Evolutionary conservation across 805 yeast species (phyloP).

Genomic region (Geotrichum ghanense): DNA sequence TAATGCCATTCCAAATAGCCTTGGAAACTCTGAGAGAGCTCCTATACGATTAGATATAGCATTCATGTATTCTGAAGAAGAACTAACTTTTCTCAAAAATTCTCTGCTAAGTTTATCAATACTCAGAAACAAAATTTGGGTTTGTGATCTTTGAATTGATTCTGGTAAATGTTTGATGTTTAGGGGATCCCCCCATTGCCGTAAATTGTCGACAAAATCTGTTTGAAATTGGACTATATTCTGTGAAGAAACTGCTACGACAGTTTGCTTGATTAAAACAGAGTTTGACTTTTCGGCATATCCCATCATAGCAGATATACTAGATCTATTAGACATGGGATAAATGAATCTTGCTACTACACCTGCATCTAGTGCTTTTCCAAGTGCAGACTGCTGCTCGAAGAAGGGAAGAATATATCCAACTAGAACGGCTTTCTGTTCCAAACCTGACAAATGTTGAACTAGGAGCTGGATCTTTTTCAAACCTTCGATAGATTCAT

Average conservation of each 20-base stretch:
- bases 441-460: background rate
- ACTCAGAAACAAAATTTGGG: slow-evolving; percentile 34
- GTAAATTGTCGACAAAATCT: slow-evolving; percentile 10
- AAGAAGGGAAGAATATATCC: background rate
- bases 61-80: slow-evolving; percentile 31
- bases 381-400: background rate
- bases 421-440: background rate
- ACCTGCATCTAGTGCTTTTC: background rate
- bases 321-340: background rate
- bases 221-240: background rate
- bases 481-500: background rate
- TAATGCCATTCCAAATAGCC: slow-evolving; percentile 44
- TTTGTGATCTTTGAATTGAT: slow-evolving; percentile 34
- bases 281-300: background rate
- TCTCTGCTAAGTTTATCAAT: background rate
- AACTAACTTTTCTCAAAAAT: slow-evolving; percentile 15
- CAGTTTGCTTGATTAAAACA: background rate
- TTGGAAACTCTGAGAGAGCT: slow-evolving; percentile 34
- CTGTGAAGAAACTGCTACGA: background rate
- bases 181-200: slow-evolving; percentile 29
- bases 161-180: slow-evolving; percentile 32
- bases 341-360: background rate
- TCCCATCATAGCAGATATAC: background rate
- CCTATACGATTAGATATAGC: slow-evolving; percentile 46
- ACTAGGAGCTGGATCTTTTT: background rate